Base-by-base conservation (phyloP, 1,139 yeast species). In the Scheffersomyces quercinus region DNA sequence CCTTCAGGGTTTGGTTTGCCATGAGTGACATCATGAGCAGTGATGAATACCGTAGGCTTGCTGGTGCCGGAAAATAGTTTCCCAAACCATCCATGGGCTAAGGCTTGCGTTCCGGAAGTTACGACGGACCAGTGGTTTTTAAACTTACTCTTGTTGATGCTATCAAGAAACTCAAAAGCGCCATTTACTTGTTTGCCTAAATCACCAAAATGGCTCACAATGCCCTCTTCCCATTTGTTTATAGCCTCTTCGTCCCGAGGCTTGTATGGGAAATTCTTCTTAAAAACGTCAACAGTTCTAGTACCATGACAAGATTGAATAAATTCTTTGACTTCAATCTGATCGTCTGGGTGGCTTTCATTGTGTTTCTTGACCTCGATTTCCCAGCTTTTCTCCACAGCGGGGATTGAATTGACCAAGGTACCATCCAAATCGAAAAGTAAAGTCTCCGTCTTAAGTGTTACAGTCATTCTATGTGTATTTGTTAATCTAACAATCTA, bases 391-490 rank as follows among this genome's bases (percentile, higher is more conserved):
- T 52, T 45, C 35, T 55, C 60, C 4, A 58, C 62, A 2, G 59
- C 55, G 1, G 50, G 46, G 2, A 56, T 58, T 5, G 62, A 59
- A 35, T 50, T 45, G n/a, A 58, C 62, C 4, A 59, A 45, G 3
- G 62, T 58, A 2, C 63, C 62, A 41, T 58, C 62, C 28, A 57
- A 49, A 36, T 58, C 64, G 35, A 58, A 59, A 9, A 59, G 45
- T 5, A 31, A 46, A 37, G 33, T 12, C 9, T 28, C 44, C 4
- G 45, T 31, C 24, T 15, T 14, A n/a, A 31, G 15, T 14, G 35
- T 31, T 8, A 31, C 35, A n/a, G 24, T 31, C 35, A 31, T 31
- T 30, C 14, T 30, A 30, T 15, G 16, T 30, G 12, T 12, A 4
- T 16, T 16, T 16, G 6, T 20, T 20, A 5, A 5, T 20, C 26